Evolutionary conservation across 108 stramenopile species (phyloP), one percentile per base, ranked within the genome.

Genomic region (Mediolabrus comicus): DNA sequence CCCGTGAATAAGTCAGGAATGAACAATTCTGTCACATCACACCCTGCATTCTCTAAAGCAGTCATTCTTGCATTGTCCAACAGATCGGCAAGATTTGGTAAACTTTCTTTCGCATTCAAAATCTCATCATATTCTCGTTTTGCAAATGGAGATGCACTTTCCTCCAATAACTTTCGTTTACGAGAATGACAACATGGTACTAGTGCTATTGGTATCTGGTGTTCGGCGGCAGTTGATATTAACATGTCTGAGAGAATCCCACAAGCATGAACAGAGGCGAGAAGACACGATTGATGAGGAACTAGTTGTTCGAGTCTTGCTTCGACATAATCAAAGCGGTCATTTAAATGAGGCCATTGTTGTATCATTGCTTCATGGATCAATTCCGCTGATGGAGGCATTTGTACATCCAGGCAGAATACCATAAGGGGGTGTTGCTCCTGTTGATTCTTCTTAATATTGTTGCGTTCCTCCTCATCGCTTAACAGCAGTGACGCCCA

Each of bases 131-230:
- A 77, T 28, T 66, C 71, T 32, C 38, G 39, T 67, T 53, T 72
- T 5, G 76, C 76, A 59, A 67, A 72, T 36, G 71, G 65, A 46
- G 76, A 77, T 30, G 76, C 71, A 30, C 29, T 29, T 0, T 30
- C 52, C 33, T 55, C 64, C 34, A 77, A 38, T 3, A 72, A 55
- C 34, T 59, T 60, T 2, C 38, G 27, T 24, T 77, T 77, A 13
- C 71, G 71, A 17, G 79, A 71, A 55, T 86, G 87, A 67, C 85
- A 84, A 36, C 87, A 88, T 4, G 85, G 87, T 0, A 88, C 82
- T 22, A 88, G 14, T 17, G 85, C 87, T 51, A 88, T 28, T n/a
- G 85, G 84, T 0, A 84, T 24, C n/a, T 52, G 34, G 30, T 73
- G 65, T 12, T 62, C 22, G 1, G 82, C 69, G n/a, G 87, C 87